Conservation (phyloP, 345 rosid genomes). For the Camelina sativa region DNA sequence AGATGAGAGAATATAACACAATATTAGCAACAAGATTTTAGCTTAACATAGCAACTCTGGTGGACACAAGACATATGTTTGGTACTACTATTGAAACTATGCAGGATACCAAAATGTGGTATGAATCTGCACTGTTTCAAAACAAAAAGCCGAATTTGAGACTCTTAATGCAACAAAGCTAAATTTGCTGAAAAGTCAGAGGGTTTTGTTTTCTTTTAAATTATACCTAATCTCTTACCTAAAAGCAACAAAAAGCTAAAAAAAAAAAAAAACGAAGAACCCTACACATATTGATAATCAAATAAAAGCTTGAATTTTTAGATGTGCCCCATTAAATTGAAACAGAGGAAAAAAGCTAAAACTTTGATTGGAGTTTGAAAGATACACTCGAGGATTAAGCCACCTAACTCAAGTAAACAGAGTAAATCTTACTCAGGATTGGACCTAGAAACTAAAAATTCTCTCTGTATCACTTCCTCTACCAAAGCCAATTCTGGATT, state of each 20-base stretch:
- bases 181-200: slow-evolving; percentile 36
- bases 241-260: slow-evolving; percentile 26
- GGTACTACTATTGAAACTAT: not conserved
- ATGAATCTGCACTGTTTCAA: slow-evolving; percentile 14
- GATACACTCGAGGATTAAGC: not conserved
- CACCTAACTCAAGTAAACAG: not conserved
- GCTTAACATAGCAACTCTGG: not conserved
- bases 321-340: slow-evolving; percentile 30
- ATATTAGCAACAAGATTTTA: not conserved
- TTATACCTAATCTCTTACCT: slow-evolving; percentile 43
- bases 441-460: slow-evolving; percentile 23
- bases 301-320: slow-evolving; percentile 41
- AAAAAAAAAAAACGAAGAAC: slow-evolving; percentile 30
- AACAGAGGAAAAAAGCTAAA: slow-evolving; percentile 8
- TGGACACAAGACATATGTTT: slow-evolving; percentile 2
- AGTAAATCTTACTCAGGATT: slow-evolving; percentile 21
- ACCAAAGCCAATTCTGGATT: slow-evolving; percentile 28
- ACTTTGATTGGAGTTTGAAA: not conserved
- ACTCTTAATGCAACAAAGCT: slow-evolving; percentile 30
- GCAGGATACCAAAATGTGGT: not conserved
- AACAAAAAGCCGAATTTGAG: slow-evolving; percentile 25
- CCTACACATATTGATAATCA: slow-evolving; percentile 38
- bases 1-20: not conserved
- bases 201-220: not conserved
- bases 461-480: not conserved